Evolutionary conservation across 2,329 filamentous ascomycete species (phyloP), one percentile per base, ranked within the genome.

Genomic region (Coniella lustricola): DNA sequence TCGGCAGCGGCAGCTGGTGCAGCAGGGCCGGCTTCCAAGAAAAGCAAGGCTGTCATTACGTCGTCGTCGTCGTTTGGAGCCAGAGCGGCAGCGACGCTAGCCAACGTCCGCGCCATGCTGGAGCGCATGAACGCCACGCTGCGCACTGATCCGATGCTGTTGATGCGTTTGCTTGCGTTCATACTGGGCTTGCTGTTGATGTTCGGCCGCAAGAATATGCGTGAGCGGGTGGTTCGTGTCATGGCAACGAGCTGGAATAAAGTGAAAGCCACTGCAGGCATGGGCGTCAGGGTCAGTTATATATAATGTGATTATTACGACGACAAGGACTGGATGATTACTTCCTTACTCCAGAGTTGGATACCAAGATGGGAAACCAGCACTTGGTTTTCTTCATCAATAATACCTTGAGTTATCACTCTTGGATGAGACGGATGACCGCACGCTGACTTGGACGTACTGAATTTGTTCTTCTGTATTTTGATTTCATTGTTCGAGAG

Each of bases 281-380:
- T 97, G 91, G 93, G 91, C 2, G 87, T 94, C 55, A 97, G 96
- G 71, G 90, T 97, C 60, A 95, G 87, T 64, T 97, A 97, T 69
- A 94, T 98, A 52, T 97, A 68, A 74, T 54, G 33, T 36, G 34
- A 43, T 37, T 20, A 48, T 46, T 29, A 20, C 20, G 17, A 14
- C n/a, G 29, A 40, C 22, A 18, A n/a, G n/a, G n/a, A n/a, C n/a
- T n/a, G n/a, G n/a, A n/a, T n/a, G n/a, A n/a, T n/a, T n/a, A n/a
- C n/a, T n/a, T n/a, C n/a, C n/a, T n/a, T n/a, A n/a, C n/a, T n/a
- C n/a, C n/a, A n/a, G n/a, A n/a, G n/a, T 53, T 53, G 25, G 35
- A 35, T 21, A 21, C 14, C 16, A 22, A 3, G 13, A 33, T 10
- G 20, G 41, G 35, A 17, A 21, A 34, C 13, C 14, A 8, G 20